Evolutionary conservation across 495 filamentous ascomycete species (phyloP).

Genomic region (Corynascus novoguineensis): DNA sequence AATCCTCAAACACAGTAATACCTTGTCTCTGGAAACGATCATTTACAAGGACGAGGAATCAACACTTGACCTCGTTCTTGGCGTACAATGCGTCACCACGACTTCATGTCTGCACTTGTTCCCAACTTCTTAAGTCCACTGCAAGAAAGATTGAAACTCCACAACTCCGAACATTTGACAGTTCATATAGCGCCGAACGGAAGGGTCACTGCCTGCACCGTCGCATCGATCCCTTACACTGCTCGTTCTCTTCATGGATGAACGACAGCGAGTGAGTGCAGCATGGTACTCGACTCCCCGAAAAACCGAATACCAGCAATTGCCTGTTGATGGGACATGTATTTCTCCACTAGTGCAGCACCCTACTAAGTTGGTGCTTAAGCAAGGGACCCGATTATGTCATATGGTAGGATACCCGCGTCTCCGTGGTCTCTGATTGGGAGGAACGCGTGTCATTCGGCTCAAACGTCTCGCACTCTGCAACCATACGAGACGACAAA

Average conservation of each 20-base stretch:
- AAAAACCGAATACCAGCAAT: not conserved
- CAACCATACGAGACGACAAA: not conserved
- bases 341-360: too few relatives aligned
- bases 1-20: not conserved
- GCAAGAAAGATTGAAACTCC: too few relatives aligned
- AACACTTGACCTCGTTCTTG: too few relatives aligned
- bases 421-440: slow-evolving; percentile 4
- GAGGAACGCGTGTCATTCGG: slow-evolving; percentile 10
- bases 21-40: too few relatives aligned
- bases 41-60: too few relatives aligned
- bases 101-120: too few relatives aligned
- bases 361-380: too few relatives aligned
- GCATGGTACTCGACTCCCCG: not conserved
- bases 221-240: not conserved
- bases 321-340: too few relatives aligned
- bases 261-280: not conserved
- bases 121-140: too few relatives aligned
- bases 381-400: slow-evolving; percentile 17
- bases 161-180: not conserved
- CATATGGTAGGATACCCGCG: slow-evolving; percentile 7
- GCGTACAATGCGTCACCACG: too few relatives aligned
- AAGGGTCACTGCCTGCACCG: not conserved
- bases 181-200: not conserved
- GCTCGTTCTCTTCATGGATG: not conserved
- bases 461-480: slow-evolving; percentile 8